Conservation (phyloP, 495 filamentous ascomycete genomes). For the Aspergillus homomorphus region DNA sequence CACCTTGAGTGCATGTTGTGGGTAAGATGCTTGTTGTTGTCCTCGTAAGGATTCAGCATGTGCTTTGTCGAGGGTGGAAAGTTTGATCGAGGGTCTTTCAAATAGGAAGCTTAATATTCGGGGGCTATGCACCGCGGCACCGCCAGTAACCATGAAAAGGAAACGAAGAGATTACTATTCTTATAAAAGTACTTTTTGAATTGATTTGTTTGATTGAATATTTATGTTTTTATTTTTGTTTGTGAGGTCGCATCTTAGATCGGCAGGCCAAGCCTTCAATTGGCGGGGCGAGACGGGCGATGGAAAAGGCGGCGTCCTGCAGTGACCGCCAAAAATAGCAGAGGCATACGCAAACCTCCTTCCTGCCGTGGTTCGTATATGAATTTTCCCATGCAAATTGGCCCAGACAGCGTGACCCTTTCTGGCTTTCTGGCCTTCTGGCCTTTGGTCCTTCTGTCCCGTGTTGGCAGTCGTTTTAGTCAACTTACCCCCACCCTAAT, state of each 20-base stretch:
- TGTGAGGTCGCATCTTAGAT: conserved; percentile 5
- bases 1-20: not conserved
- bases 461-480: not conserved
- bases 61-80: not conserved
- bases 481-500: too few relatives aligned
- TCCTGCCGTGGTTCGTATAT: not conserved
- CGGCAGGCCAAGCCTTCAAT: conserved; percentile 1
- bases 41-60: not conserved
- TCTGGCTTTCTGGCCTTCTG: too few relatives aligned
- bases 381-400: not conserved
- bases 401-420: too few relatives aligned
- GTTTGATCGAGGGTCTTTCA: too few relatives aligned
- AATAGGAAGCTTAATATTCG: not conserved
- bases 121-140: not conserved
- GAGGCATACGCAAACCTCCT: conserved; percentile 26
- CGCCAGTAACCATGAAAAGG: too few relatives aligned
- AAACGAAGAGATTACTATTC: too few relatives aligned
- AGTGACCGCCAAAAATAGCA: conserved; percentile 20
- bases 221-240: too few relatives aligned
- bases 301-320: conserved; percentile 8
- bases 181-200: not conserved
- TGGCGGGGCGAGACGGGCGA: conserved; percentile 4
- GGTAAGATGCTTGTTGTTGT: too few relatives aligned
- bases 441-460: not conserved
- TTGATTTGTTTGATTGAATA: too few relatives aligned